Base-by-base conservation (phyloP, 345 rosid species). In the Gossypium longicalyx region DNA sequence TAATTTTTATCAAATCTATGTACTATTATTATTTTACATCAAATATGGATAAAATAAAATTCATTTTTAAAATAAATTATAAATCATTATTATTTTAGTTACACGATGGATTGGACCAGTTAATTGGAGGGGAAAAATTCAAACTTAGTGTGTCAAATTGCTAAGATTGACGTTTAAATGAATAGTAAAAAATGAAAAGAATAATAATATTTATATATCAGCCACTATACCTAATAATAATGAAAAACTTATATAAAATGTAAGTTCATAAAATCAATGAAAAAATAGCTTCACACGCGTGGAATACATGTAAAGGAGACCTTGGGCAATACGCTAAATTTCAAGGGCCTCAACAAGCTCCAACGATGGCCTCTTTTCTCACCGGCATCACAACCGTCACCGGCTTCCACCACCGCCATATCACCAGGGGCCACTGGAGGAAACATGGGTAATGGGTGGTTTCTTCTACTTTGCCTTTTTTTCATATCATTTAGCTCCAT, bases 401-500 rank as follows among this genome's bases (percentile, higher is more conserved):
- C 75, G 29, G 63, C 69, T 41, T 53, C 25, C 44, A 73, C 70
- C 41, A 34, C 41, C 41, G 41, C 7, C 41, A 34, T 34, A 34
- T 34, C 41, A 9, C 22, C 56, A 3, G 44, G 27, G 6, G 29
- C 0, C 59, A 12, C 41, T 41, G 19, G 12, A 38, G 81, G 84
- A 13, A 80, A 77, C 77, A 83, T 60, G 7, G 82, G 83, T 16
- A 74, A 65, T 19, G 84, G 83, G 0, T 70, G 16, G 6, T 17
- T 75, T 29, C 71, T 62, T 22, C 77, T 76, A n/a, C 72, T 78
- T 78, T 83, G 83, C 58, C 88, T 83, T 76, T 72, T 81, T 82
- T 72, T 83, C 13, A 87, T 75, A 27, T 85, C 88, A 38, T 75
- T 66, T 43, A 87, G 74, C 48, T 87, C 83, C 84, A 85, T 80